Conservation (phyloP, 2,329 filamentous ascomycete species). For the Cladosporium cucumerinum region DNA sequence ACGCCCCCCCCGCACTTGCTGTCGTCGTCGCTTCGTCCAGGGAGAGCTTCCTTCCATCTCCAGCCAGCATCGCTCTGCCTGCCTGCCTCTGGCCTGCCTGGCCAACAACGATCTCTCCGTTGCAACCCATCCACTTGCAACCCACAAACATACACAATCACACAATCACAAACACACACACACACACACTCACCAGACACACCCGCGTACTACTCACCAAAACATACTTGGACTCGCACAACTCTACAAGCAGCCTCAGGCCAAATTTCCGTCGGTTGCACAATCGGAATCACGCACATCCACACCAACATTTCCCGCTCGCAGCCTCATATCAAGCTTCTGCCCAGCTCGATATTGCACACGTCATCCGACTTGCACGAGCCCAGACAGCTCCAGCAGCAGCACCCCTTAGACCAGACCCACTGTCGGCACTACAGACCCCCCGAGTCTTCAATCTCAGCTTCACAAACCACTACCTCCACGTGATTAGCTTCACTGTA, state of each 20-base stretch:
- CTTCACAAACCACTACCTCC: neutral
- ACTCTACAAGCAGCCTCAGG: conserved; percentile 11
- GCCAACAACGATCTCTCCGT: conserved; percentile 14
- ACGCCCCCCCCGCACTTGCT: neutral
- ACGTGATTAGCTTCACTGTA: conserved; percentile 4
- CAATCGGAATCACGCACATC: neutral
- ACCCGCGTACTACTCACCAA: neutral
- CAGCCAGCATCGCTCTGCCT: conserved; percentile 9
- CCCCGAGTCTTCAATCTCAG: neutral
- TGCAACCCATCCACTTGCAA: neutral
- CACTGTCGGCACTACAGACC: neutral
- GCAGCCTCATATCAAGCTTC: neutral
- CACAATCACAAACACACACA: neutral
- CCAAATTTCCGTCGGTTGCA: conserved; percentile 4
- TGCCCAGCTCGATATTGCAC: conserved; percentile 3
- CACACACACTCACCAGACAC: neutral
- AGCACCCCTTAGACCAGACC: neutral
- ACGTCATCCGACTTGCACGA: conserved; percentile 6
- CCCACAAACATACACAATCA: neutral
- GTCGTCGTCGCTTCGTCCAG: neutral
- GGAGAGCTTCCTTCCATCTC: neutral
- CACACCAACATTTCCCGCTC: conserved; percentile 5
- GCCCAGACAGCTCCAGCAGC: neutral
- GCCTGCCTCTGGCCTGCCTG: neutral
- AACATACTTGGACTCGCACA: conserved; percentile 15